Base-by-base conservation (phyloP, 768 basidiomycete species). In the Gymnopilus junonius region DNA sequence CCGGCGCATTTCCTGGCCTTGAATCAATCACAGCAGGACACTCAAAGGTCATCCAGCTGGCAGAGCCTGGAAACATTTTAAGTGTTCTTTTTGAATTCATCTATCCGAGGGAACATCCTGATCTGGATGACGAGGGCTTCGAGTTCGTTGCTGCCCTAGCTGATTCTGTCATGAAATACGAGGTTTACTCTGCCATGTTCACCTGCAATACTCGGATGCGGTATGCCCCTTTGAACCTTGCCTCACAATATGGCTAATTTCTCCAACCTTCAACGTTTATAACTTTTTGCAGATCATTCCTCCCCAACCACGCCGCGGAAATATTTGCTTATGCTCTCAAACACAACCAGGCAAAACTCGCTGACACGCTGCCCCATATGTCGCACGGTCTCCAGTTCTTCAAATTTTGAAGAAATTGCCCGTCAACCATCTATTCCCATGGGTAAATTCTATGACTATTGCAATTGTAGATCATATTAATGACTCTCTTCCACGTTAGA, bases 301-400 rank as follows among this genome's bases (percentile, higher is more conserved):
- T 67, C 10, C 63, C 63, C 2, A 43, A 59, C n/a, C 64, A 73
- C 40, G 64, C 73, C 2, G 37, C 62, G 2, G 69, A 73, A 23
- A 55, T 75, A 17, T 51, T 75, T 8, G 46, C 48, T 2, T 73
- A 74, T 39, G 73, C 74, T 11, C 53, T 70, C 15, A 70, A 67
- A 35, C 70, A 75, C 51, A 69, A 70, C 42, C 68, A 73, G 34
- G 45, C 65, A 1, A 60, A 64, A 55, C 63, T 74, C 7, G 59
- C 69, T 8, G 53, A 64, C 20, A 66, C 7, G 65, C 67, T 12
- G 60, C 66, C 1, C 66, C 66, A 11, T 65, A 66, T 43, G 59
- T 69, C 11, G 66, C 69, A n/a, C 67, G 69, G 8, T 34, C 62
- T 1, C 63, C 74, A 0, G 61, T 70, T 14, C 21, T 51, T 1